Conservation (phyloP, 1,284 basidiomycete genomes). For the Puccinia triticina region DNA sequence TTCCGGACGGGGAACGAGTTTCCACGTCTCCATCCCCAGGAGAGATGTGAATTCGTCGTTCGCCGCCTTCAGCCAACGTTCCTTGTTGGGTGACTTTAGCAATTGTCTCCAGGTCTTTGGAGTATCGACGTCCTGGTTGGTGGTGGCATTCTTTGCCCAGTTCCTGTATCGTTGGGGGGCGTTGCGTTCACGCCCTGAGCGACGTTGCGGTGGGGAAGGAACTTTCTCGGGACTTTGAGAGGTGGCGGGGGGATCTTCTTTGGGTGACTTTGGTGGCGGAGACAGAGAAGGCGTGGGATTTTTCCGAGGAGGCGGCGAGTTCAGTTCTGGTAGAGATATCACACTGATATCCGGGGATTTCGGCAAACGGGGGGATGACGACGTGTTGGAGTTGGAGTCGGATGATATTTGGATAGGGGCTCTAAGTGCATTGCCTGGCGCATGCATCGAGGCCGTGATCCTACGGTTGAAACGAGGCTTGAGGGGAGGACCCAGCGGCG, state of each 20-base stretch:
- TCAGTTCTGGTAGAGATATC: too few relatives aligned
- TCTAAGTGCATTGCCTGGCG: not conserved
- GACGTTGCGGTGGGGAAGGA: not conserved
- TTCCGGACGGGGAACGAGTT: not conserved
- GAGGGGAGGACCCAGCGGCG: not conserved
- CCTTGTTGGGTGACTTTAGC: conserved; percentile 2
- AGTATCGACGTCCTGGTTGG: not conserved
- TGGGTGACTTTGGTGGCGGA: not conserved
- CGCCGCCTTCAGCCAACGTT: not conserved
- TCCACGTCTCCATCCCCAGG: conserved; percentile 1
- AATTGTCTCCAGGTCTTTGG: conserved; percentile 24
- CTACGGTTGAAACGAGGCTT: not conserved
- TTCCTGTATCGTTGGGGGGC: not conserved
- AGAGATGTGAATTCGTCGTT: not conserved
- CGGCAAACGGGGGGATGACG: too few relatives aligned
- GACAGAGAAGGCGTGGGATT: too few relatives aligned
- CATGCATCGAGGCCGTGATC: not conserved
- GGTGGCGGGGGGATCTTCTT: not conserved
- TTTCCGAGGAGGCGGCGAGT: too few relatives aligned
- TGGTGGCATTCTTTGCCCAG: not conserved
- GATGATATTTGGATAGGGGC: not conserved
- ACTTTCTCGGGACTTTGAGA: not conserved
- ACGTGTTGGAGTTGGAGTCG: too few relatives aligned
- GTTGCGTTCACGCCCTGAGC: too few relatives aligned
- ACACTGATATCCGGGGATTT: too few relatives aligned